phyloP scores from a whole-genome alignment of 371 early-diverging fungal species.

The Mortierella sp. region DNA sequence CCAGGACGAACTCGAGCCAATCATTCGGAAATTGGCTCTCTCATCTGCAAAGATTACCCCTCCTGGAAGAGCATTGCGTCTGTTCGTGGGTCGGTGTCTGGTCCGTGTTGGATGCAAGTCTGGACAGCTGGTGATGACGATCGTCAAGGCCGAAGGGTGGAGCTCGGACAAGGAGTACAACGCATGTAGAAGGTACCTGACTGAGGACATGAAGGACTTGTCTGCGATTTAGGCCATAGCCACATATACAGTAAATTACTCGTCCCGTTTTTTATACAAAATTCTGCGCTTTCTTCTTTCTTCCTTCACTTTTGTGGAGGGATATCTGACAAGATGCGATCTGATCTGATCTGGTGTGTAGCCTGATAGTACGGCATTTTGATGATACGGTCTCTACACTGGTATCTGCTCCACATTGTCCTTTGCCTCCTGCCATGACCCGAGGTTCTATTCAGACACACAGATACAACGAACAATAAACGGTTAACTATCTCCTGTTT shows the following conservation, averaged over 20 bases:
- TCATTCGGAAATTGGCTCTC: conserved; percentile 43
- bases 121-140: conserved; percentile 45
- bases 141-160: conserved; percentile 52
- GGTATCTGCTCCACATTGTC: conserved; percentile 73
- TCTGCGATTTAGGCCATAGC: conserved; percentile 5
- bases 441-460: conserved; percentile 62
- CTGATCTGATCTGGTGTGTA: no score
- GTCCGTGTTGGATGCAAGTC: conserved; percentile 43
- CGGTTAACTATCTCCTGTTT: no score
- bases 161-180: conserved; percentile 53
- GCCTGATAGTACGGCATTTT: no score
- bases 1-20: conserved; percentile 47
- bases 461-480: no score
- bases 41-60: conserved; percentile 33
- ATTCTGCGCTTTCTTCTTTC: no score
- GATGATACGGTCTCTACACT: conserved; percentile 52
- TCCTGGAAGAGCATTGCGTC: conserved; percentile 36
- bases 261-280: conserved; percentile 6
- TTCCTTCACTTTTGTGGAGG: no score
- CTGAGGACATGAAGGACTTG: conserved; percentile 27
- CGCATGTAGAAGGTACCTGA: conserved; percentile 35
- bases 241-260: no score
- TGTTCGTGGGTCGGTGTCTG: conserved; percentile 37
- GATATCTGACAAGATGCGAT: no score
- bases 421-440: conserved; percentile 72